phyloP scores from a whole-genome alignment of 2,329 filamentous ascomycete genomes.

The Fusarium nelsonii region DNA sequence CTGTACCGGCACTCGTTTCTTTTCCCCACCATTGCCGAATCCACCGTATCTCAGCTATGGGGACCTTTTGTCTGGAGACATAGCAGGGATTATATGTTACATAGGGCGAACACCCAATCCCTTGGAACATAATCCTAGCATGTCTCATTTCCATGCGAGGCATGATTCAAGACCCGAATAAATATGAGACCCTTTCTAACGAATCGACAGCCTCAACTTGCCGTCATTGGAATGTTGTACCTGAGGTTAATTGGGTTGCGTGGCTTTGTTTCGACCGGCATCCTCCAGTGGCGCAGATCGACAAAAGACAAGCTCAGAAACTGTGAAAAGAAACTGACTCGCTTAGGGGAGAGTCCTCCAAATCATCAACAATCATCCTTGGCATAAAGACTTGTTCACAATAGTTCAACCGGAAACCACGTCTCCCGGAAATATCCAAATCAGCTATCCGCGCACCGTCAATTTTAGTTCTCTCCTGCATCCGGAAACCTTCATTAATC shows the following conservation, averaged over 20 bases:
- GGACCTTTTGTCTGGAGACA: not conserved
- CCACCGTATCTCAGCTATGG: not conserved
- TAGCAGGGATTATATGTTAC: not conserved
- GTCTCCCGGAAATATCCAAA: constrained; percentile 2
- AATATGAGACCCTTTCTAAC: not conserved
- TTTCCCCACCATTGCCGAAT: not conserved
- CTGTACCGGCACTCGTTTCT: not conserved
- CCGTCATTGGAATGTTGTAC: not conserved
- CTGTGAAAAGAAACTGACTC: not conserved
- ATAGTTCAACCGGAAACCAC: not conserved
- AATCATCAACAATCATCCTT: too few relatives aligned
- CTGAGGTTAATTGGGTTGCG: not conserved
- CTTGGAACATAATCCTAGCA: not conserved
- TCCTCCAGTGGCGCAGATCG: not conserved
- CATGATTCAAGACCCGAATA: not conserved
- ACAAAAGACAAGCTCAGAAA: not conserved
- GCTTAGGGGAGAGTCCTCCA: not conserved
- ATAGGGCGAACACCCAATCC: not conserved
- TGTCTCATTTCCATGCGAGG: constrained; percentile 6
- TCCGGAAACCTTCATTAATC: too few relatives aligned
- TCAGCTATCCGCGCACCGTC: not conserved
- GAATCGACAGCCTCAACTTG: not conserved
- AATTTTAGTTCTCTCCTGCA: not conserved
- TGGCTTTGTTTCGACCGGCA: not conserved
- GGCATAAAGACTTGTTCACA: too few relatives aligned